phyloP scores from a whole-genome alignment of 2,329 filamentous ascomycete species.

The Aspergillus quadricinctus region DNA sequence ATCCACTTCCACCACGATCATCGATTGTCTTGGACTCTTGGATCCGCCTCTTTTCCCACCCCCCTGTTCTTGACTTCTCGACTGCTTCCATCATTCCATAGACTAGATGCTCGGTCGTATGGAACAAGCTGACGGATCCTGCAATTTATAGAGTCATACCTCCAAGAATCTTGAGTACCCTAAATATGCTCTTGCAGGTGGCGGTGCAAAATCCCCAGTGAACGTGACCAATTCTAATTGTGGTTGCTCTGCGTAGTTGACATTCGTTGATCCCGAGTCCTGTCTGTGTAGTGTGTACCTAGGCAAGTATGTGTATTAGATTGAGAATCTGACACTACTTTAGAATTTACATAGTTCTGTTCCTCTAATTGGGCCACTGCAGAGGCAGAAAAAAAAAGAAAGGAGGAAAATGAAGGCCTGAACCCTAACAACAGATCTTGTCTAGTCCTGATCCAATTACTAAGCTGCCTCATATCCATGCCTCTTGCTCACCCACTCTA shows the following conservation, averaged over 20 bases:
- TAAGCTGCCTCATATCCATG: constrained; percentile 14
- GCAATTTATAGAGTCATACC: not conserved
- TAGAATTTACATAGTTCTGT: not conserved
- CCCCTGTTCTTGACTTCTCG: constrained; percentile 11
- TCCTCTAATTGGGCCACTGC: not conserved
- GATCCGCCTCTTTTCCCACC: constrained; percentile 5
- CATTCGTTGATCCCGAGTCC: not conserved
- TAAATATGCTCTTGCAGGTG: not conserved
- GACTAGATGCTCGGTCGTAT: constrained; percentile 8
- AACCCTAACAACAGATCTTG: constrained; percentile 16
- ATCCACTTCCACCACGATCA: constrained; percentile 22
- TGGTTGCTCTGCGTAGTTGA: not conserved
- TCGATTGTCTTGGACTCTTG: constrained; percentile 9
- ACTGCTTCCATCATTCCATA: constrained; percentile 2
- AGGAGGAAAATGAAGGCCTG: constrained; percentile 6
- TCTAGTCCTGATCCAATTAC: constrained; percentile 20
- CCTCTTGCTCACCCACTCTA: too few relatives aligned
- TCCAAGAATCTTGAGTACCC: not conserved
- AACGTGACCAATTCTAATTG: not conserved
- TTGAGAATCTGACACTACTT: not conserved
- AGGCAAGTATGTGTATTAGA: not conserved
- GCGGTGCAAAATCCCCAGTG: not conserved
- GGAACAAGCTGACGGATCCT: constrained; percentile 15
- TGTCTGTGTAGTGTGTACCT: not conserved
- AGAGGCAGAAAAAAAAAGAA: not conserved